Percentiles rank a stretch among this genome's conserved stretches.
Conservation (phyloP, 768 basidiomycete species). For the Lentinula lateritia region DNA sequence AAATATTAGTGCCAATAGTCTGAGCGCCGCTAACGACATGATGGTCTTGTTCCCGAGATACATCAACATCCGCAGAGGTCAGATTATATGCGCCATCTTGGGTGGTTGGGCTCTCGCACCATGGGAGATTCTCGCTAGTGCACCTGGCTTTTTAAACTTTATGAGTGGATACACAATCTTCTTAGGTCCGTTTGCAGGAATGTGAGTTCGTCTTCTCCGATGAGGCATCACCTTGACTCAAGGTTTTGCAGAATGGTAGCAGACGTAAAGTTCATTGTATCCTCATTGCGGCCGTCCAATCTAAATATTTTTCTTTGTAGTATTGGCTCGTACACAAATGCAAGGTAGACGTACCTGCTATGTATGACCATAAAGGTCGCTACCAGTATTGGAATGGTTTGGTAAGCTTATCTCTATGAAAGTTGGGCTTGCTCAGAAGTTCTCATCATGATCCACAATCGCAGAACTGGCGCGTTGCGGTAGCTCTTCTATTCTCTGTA, state of each 20-base stretch:
- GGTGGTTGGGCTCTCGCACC: conserved; percentile 85
- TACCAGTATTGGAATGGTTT: conserved; percentile 76
- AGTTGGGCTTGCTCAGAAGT: too few relatives aligned
- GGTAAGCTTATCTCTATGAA: conserved; percentile 32
- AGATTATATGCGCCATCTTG: conserved; percentile 70
- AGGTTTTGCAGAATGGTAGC: conserved; percentile 33
- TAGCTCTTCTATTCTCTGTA: conserved; percentile 62
- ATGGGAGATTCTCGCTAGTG: conserved; percentile 76
- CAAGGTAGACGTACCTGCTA: conserved; percentile 74
- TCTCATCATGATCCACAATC: neutral
- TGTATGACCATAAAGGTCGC: conserved; percentile 76
- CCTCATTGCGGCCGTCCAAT: neutral
- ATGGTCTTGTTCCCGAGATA: conserved; percentile 71
- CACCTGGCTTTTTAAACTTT: conserved; percentile 66
- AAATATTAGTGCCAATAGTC: conserved; percentile 73
- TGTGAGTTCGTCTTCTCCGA: conserved; percentile 35
- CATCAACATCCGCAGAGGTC: conserved; percentile 79
- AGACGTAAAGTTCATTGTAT: conserved; percentile 28
- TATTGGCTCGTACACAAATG: conserved; percentile 75
- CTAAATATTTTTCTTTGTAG: conserved; percentile 20
- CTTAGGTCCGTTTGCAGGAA: conserved; percentile 78
- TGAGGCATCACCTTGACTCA: neutral
- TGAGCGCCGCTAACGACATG: conserved; percentile 78
- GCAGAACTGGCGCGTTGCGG: conserved; percentile 79
- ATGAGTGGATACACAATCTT: conserved; percentile 86